Percentiles rank a stretch among this genome's conserved stretches.
Conservation (phyloP, 1,284 basidiomycete species). For the Ustilago sp. region DNA sequence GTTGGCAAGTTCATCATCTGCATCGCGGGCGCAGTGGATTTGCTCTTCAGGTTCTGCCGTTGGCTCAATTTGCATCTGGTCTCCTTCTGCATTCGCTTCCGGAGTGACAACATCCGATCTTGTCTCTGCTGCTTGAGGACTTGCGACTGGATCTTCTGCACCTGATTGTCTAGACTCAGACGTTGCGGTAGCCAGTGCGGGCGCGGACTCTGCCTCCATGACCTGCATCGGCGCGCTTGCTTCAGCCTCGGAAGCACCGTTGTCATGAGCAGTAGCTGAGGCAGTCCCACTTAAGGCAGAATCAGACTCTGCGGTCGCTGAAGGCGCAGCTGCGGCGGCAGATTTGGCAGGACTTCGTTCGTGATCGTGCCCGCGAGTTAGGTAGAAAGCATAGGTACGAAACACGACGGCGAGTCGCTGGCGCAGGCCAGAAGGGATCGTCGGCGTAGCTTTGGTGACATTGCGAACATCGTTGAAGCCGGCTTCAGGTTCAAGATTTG, state of each 20-base stretch:
- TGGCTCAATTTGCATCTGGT: background rate
- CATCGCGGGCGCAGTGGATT: background rate
- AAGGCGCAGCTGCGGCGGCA: no score
- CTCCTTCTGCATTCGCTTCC: background rate
- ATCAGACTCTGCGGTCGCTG: no score
- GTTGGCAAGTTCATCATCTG: background rate
- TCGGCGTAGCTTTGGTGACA: background rate
- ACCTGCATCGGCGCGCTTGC: background rate
- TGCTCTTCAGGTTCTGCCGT: background rate
- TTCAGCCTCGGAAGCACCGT: background rate
- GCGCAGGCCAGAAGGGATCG: constrained; percentile 6
- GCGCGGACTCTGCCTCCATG: background rate
- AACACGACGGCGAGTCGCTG: constrained; percentile 3
- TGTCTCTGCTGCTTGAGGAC: background rate
- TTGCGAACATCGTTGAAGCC: constrained; percentile 9
- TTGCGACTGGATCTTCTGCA: background rate
- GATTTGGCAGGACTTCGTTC: background rate
- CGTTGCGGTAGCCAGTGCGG: background rate
- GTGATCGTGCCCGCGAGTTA: background rate
- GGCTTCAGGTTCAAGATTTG: background rate
- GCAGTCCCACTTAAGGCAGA: no score
- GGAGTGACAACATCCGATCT: background rate
- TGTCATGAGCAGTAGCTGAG: background rate
- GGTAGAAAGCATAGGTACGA: constrained; percentile 3
- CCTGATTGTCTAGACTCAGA: background rate